These are phyloP conservation scores for Fusarium palustre DNA, from an alignment of 2,329 filamentous ascomycete species.

Conservation along the genomic window DNA sequence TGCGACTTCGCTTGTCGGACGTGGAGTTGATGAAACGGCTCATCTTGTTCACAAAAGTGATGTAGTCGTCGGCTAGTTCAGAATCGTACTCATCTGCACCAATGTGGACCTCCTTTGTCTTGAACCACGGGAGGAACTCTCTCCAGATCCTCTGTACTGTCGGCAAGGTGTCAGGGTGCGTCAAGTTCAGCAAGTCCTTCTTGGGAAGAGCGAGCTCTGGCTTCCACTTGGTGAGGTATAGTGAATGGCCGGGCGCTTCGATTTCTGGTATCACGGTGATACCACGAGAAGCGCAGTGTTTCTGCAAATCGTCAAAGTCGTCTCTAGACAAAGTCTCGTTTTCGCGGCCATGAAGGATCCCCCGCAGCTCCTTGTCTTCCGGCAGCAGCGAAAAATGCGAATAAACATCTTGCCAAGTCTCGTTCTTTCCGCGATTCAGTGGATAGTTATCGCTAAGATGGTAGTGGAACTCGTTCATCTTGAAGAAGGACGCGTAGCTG, in stretches of 20 bases:
- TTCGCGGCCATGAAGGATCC: conserved; percentile 19
- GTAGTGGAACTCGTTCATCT: conserved; percentile 32
- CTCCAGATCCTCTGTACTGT: conserved; percentile 20
- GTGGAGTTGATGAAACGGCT: conserved; percentile 24
- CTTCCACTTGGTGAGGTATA: conserved; percentile 30
- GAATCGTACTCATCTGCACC: conserved; percentile 26
- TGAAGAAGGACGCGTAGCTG: conserved; percentile 31
- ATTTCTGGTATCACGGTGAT: conserved; percentile 17
- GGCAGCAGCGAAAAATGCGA: conserved; percentile 22
- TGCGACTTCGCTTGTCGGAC: conserved; percentile 7
- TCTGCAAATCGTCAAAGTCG: conserved; percentile 4
- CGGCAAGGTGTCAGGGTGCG: not conserved
- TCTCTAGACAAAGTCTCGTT: conserved; percentile 14
- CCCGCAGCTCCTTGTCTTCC: not conserved
- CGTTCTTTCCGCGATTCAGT: conserved; percentile 25
- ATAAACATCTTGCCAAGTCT: conserved; percentile 22
- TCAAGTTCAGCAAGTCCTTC: conserved; percentile 15
- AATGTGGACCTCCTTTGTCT: conserved; percentile 18
- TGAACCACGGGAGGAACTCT: conserved; percentile 21
- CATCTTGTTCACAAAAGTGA: conserved; percentile 28
- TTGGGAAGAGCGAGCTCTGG: conserved; percentile 15
- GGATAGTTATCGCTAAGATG: conserved; percentile 31
- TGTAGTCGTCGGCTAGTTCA: conserved; percentile 25
- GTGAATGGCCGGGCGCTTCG: conserved; percentile 4
- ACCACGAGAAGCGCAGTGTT: conserved; percentile 16